Conservation (phyloP, 352 stramenopile genomes). For the Phytophthora capsici region DNA sequence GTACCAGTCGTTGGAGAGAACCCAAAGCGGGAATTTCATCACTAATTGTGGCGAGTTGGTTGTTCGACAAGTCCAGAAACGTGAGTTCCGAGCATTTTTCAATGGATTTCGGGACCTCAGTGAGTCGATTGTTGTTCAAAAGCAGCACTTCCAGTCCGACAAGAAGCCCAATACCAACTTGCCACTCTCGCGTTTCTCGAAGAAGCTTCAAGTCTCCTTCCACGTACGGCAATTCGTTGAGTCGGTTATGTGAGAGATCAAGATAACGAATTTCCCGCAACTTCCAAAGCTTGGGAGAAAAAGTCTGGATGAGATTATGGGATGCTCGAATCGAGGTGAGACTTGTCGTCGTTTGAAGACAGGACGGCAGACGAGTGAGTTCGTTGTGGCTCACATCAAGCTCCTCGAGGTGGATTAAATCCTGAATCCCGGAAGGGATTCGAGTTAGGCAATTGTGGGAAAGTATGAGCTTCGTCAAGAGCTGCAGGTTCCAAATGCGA, state of each 20-base stretch:
- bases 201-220: conserved; percentile 75
- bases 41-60: conserved; percentile 43
- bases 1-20: conserved; percentile 41
- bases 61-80: conserved; percentile 60
- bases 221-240: conserved; percentile 63
- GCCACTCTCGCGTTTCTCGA: conserved; percentile 75
- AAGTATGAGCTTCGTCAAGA: conserved; percentile 49
- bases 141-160: conserved; percentile 46
- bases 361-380: conserved; percentile 64
- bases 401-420: conserved; percentile 58
- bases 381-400: conserved; percentile 69
- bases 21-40: conserved; percentile 50
- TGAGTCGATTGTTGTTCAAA: conserved; percentile 64
- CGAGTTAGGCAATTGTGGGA: conserved; percentile 59
- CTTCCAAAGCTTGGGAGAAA: conserved; percentile 78
- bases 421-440: conserved; percentile 77
- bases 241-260: conserved; percentile 59
- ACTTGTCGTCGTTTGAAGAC: conserved; percentile 65
- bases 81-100: conserved; percentile 52
- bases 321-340: conserved; percentile 54
- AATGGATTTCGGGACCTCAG: conserved; percentile 51
- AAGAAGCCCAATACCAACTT: conserved; percentile 67
- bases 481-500: conserved; percentile 75
- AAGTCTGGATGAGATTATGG: conserved; percentile 62
- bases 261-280: conserved; percentile 51